A percentile compares a stretch with the other conserved stretches of the same genome.
phyloP scores from a whole-genome alignment of 257 asterid species.

The Salvia miltiorrhiza region DNA sequence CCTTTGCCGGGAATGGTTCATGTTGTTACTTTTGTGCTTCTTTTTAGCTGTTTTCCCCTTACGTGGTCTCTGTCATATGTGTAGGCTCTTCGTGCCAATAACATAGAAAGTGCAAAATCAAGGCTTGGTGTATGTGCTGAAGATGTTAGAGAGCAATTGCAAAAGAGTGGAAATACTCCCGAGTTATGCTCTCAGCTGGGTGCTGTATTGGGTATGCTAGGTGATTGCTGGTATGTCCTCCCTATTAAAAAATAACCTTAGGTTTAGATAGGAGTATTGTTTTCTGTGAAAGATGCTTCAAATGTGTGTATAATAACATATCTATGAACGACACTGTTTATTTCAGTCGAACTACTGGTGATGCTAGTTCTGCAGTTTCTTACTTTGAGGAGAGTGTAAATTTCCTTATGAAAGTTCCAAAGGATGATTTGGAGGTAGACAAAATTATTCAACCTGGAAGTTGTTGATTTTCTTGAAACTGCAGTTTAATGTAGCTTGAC shows the following conservation, averaged over 20 bases:
- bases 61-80: conserved; percentile 17
- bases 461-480: neutral
- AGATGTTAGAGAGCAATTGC: conserved; percentile 83
- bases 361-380: conserved; percentile 71
- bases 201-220: conserved; percentile 96
- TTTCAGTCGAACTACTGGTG: conserved; percentile 80
- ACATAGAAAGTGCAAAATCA: conserved; percentile 87
- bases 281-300: neutral
- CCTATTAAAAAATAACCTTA: conserved; percentile 9
- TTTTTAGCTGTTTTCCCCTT: conserved; percentile 1
- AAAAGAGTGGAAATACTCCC: conserved; percentile 63
- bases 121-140: conserved; percentile 80
- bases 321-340: conserved; percentile 5
- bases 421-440: conserved; percentile 75
- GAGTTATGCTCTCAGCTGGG: conserved; percentile 96
- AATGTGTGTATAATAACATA: neutral
- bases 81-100: conserved; percentile 93
- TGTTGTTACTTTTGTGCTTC: neutral
- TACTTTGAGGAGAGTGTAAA: conserved; percentile 85
- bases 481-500: conserved; percentile 8
- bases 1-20: neutral
- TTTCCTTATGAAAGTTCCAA: conserved; percentile 70
- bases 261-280: neutral
- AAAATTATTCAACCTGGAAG: conserved; percentile 1
- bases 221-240: conserved; percentile 84